Base-by-base conservation (phyloP, 768 basidiomycete genomes). In the Serendipita sp. region DNA sequence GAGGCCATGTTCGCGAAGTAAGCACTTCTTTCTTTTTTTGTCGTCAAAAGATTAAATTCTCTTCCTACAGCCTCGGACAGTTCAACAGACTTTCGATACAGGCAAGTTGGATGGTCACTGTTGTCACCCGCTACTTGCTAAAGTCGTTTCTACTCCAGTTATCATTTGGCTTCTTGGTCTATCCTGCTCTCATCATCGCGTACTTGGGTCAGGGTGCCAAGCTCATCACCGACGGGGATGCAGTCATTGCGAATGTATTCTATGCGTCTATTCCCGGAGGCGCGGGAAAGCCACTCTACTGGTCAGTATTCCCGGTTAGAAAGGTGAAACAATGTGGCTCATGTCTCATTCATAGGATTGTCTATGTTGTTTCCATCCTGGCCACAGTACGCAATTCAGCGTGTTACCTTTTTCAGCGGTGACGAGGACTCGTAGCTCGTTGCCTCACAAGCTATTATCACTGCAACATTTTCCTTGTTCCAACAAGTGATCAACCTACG, bases 151-250 rank as follows among this genome's bases (percentile, higher is more conserved):
- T 53, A 45, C 2, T 18, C 11, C 44, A 53, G 52, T 11, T 53
- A 29, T 82, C 81, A 0, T 86, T 86, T 69, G 69, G 71, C 27
- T 66, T 63, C 10, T 73, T 83, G 62, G 82, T 81, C 0, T 86
- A 83, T 68, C 84, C 84, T 0, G 77, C 78, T 15, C 74, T 88
- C 43, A 66, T 83, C 0, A 75, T 88, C 0, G 81, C 83, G 3
- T 88, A 88, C 69, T 80, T 88, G 16, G 86, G 86, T 1, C 86
- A 88, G 72, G 86, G 86, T 13, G 81, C 86, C 10, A 76, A 79
- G 2, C 72, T 88, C 43, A 80, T 86, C 65, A 63, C 67, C 2
- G 77, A 83, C 64, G 80, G 81, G 3, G 77, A 77, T 29, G 67
- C 48, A 0, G 78, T 84, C 18, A 68, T 87, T 3, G 23, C 23